Percentiles rank a stretch among this genome's conserved stretches.
These are phyloP conservation scores for Shiraia bambusicola DNA, from an alignment of 2,329 filamentous ascomycete species.

Conservation along the genomic window DNA sequence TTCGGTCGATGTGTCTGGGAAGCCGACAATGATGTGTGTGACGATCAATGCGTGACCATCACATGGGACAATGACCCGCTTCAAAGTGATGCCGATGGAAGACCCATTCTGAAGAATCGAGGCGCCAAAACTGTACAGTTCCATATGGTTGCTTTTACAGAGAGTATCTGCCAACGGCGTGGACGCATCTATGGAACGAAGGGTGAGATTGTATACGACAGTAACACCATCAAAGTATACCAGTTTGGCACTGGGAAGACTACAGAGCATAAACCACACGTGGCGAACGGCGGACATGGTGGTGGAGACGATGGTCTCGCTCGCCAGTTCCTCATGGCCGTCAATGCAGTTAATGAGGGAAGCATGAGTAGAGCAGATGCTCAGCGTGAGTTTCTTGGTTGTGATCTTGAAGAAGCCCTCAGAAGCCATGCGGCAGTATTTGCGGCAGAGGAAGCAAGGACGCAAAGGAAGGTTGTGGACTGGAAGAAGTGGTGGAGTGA, in stretches of 20 bases:
- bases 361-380: conserved; percentile 67
- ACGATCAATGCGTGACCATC: conserved; percentile 88
- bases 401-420: conserved; percentile 82
- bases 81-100: conserved; percentile 13
- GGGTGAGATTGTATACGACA: conserved; percentile 87
- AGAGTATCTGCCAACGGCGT: conserved; percentile 81
- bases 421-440: conserved; percentile 91
- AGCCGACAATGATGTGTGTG: conserved; percentile 87
- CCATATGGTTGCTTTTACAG: conserved; percentile 92
- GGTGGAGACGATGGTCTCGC: conserved; percentile 80
- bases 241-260: conserved; percentile 65
- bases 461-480: conserved; percentile 67
- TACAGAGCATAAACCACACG: conserved; percentile 60
- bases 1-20: conserved; percentile 97
- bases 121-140: conserved; percentile 83
- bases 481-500: conserved; percentile 76
- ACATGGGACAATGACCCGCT: conserved; percentile 75
- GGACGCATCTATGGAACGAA: conserved; percentile 82
- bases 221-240: conserved; percentile 71
- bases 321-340: conserved; percentile 78
- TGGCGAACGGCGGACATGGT: conserved; percentile 66
- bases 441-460: conserved; percentile 84
- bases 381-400: conserved; percentile 75
- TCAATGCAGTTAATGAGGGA: conserved; percentile 74
- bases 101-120: conserved; percentile 38